These are phyloP conservation scores for Prunus mongolica DNA, from an alignment of 306 rosid species.

Conservation along the genomic window DNA sequence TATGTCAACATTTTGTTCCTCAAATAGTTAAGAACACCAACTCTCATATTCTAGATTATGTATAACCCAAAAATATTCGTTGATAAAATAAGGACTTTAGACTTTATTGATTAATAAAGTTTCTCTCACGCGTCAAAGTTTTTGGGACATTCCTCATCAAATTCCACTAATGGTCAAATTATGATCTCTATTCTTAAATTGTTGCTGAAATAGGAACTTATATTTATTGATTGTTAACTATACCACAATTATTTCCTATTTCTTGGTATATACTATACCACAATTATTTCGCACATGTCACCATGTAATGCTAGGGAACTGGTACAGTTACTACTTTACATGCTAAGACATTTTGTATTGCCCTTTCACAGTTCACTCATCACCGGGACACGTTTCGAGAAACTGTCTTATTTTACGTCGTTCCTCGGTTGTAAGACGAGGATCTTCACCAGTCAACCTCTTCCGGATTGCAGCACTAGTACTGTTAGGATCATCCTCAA, in stretches of 20 bases:
- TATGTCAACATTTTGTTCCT: too few relatives aligned
- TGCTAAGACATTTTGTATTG: background rate
- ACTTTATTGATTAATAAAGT: too few relatives aligned
- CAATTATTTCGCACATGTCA: background rate
- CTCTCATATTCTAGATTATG: too few relatives aligned
- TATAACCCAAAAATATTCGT: too few relatives aligned
- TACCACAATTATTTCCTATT: background rate
- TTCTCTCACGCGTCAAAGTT: too few relatives aligned
- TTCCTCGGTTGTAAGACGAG: conserved; percentile 59
- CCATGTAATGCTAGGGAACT: background rate
- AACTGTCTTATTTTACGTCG: conserved; percentile 51
- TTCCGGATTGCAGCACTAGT: conserved; percentile 40
- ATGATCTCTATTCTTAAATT: background rate
- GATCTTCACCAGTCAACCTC: conserved; percentile 65
- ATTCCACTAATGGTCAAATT: too few relatives aligned
- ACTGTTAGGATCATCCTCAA: conserved; percentile 37
- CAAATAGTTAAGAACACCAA: too few relatives aligned
- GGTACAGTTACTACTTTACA: conserved; percentile 17
- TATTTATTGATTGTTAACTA: conserved; percentile 3
- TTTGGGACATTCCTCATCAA: too few relatives aligned
- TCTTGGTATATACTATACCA: background rate
- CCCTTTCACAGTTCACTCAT: conserved; percentile 27
- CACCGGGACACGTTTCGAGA: conserved; percentile 58
- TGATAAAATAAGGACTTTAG: too few relatives aligned
- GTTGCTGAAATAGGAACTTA: background rate